Percentiles rank a stretch among this genome's conserved stretches.
Evolutionary conservation across 2,329 filamentous ascomycete species (phyloP).

Genomic region (Hirsutella minnesotensis): DNA sequence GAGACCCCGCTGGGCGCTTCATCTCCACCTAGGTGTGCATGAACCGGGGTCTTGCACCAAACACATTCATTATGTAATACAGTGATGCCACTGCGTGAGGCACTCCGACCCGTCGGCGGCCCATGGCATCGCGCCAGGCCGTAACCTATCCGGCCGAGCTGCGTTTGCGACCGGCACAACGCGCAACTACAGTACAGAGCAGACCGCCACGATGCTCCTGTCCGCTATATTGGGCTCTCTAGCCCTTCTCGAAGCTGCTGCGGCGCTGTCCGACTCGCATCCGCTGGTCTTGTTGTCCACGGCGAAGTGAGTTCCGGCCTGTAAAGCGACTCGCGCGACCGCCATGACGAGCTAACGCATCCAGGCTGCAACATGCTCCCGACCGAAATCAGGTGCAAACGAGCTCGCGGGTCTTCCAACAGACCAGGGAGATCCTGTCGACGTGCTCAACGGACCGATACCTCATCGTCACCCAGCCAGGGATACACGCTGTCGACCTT

Average conservation of each 20-base stretch:
- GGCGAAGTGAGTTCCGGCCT: conserved; percentile 49
- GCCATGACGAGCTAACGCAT: conserved; percentile 2
- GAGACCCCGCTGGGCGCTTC: too few species aligned
- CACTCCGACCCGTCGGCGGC: neutral
- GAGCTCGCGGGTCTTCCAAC: conserved; percentile 28
- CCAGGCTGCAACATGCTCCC: conserved; percentile 21
- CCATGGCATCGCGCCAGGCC: neutral
- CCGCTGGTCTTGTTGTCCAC: conserved; percentile 86
- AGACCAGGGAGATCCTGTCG: conserved; percentile 41
- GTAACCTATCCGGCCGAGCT: neutral
- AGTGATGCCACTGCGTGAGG: conserved; percentile 2
- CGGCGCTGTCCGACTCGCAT: conserved; percentile 75
- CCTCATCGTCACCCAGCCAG: conserved; percentile 66
- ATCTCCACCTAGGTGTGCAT: conserved; percentile 3
- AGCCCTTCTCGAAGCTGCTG: conserved; percentile 44
- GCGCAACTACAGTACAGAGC: neutral
- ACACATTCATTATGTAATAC: conserved; percentile 15
- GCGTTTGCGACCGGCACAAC: neutral
- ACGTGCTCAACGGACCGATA: conserved; percentile 66
- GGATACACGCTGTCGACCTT: conserved; percentile 60
- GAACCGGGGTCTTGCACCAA: conserved; percentile 9
- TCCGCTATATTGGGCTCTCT: conserved; percentile 37
- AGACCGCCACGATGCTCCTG: conserved; percentile 36
- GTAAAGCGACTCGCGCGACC: conserved; percentile 3
- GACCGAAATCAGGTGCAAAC: conserved; percentile 35